Base-by-base conservation (phyloP, 2,329 filamentous ascomycete genomes). In the Fusarium sp. region DNA sequence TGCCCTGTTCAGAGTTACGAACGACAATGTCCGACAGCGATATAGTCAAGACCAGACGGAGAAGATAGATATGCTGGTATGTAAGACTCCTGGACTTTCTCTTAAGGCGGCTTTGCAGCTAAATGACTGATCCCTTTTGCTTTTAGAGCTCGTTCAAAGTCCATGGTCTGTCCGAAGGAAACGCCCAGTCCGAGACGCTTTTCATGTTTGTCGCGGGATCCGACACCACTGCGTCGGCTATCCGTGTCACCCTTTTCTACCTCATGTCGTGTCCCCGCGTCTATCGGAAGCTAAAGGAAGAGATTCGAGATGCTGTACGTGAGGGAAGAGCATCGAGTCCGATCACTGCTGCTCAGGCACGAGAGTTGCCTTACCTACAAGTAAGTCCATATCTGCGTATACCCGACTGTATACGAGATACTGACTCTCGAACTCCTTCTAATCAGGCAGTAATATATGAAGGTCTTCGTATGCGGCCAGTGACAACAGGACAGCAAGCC, bases 361-460 rank as follows among this genome's bases (percentile, higher is more conserved):
- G 59, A 5, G 62, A 64, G 2, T 0, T 65, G 2, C 59, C 59
- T 4, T 65, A 64, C 7, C 41, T 65, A 1, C 62, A 65, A 12
- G 62, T 63, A 0, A n/a, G 62, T 46, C 3, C 5, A 29, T 15
- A 9, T 1, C 1, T 1, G 11, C 0, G 13, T 2, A 8, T 1
- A 14, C 4, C 18, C 2, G 12, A 14, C 9, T 5, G 0, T 4
- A 5, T 0, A 5, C 3, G 3, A 1, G 7, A 8, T 31, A 12
- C 2, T 22, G 4, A 20, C 7, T 4, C 2, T 1, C 1, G 3
- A 17, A 5, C 7, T 0, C 5, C 5, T 10, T 3, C 0, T 0
- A 6, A 0, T 1, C 3, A 63, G 62, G 62, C 62, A 35, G 59
- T 65, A 1, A 56, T 64, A 0, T 64, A 64, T 17, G 59, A 65